Evolutionary conservation across 768 basidiomycete genomes (phyloP), one percentile per base, ranked within the genome.

Genomic region (Mycena epipterygia): DNA sequence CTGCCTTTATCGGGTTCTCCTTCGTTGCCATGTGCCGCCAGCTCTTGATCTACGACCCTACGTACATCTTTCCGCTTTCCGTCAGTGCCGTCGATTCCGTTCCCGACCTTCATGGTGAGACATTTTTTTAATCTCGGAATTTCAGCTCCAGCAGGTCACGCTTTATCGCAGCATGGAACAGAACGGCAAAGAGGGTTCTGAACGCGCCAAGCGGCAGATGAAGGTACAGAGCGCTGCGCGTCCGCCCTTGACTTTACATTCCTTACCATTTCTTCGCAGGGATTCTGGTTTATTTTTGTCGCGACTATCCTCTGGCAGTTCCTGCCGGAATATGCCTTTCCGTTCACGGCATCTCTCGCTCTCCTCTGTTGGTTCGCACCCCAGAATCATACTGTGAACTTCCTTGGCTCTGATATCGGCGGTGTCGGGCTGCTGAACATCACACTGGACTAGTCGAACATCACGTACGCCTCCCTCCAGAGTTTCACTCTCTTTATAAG

Each of bases 11-110:
- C 56, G 64, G 64, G 39, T 66, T 66, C 30, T 66, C 64, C 7
- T 66, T 66, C 16, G 37, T 56, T 0, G 64, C 64, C 25, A 23
- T 66, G 17, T 25, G 30, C 14, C 64, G 56, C 8, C 55, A 58
- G 46, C 58, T 66, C 25, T 35, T 66, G 32, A 58, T 66, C 13
- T 66, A 58, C n/a, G 56, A 66, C 64, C 64, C 64, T 1, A 37
- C 37, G 21, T 66, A 49, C 27, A 57, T 66, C 29, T 66, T 66
- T 21, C 64, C 64, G n/a, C n/a, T n/a, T n/a, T n/a, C n/a, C n/a
- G n/a, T n/a, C n/a, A n/a, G n/a, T n/a, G n/a, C n/a, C n/a, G n/a
- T n/a, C n/a, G n/a, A n/a, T n/a, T n/a, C n/a, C n/a, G n/a, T n/a
- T n/a, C n/a, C n/a, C n/a, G n/a, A n/a, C n/a, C n/a, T n/a, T n/a